Percentiles rank a stretch among this genome's conserved stretches.
Conservation (phyloP, 441 rosid species). For the Theobroma grandiflorum region DNA sequence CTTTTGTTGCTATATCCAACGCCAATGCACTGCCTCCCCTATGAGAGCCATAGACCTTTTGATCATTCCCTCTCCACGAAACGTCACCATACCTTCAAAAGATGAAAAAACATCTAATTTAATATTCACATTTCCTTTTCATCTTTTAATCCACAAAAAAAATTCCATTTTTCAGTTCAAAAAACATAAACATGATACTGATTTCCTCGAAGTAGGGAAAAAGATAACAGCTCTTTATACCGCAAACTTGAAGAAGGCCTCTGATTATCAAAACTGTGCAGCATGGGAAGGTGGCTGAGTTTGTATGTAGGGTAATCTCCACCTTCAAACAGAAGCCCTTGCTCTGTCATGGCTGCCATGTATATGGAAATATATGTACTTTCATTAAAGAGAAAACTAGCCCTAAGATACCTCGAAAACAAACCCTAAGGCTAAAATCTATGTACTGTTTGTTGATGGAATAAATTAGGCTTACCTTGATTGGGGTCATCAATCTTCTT, state of each 20-base stretch:
- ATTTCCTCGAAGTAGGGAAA: background rate
- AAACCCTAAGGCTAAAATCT: slow-evolving; percentile 39
- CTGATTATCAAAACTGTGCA: slow-evolving; percentile 57
- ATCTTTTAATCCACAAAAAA: too few relatives aligned
- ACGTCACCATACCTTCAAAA: slow-evolving; percentile 50
- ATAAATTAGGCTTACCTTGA: slow-evolving; percentile 56
- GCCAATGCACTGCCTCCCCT: slow-evolving; percentile 41
- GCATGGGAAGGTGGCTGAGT: slow-evolving; percentile 69
- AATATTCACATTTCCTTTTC: too few relatives aligned
- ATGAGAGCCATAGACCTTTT: slow-evolving; percentile 32
- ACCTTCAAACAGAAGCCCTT: slow-evolving; percentile 54
- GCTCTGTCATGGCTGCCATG: slow-evolving; percentile 39
- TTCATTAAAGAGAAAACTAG: background rate
- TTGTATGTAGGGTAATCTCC: slow-evolving; percentile 58
- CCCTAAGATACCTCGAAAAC: background rate
- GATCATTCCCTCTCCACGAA: slow-evolving; percentile 50
- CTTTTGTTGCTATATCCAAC: slow-evolving; percentile 41
- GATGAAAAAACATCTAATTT: background rate
- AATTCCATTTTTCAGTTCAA: background rate
- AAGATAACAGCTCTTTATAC: slow-evolving; percentile 28
- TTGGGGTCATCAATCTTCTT: slow-evolving; percentile 70
- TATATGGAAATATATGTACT: background rate
- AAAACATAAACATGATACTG: background rate
- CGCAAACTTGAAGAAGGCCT: slow-evolving; percentile 52
- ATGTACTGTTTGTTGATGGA: background rate